A percentile compares a stretch with the other conserved stretches of the same genome.
Conservation (phyloP, 768 basidiomycete species). For the Amanita polypyramis region DNA sequence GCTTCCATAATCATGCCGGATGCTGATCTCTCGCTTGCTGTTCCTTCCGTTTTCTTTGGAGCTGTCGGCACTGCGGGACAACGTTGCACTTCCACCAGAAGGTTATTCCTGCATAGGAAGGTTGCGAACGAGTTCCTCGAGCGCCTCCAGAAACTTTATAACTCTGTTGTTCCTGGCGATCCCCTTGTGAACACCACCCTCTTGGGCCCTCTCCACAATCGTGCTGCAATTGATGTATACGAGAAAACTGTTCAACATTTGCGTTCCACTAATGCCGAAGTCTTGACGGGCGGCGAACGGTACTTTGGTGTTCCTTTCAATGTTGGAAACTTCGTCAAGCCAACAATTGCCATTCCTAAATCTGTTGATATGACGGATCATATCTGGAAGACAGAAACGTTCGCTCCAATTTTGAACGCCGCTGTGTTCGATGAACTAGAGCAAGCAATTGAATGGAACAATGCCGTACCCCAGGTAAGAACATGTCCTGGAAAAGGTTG, state of each 20-base stretch:
- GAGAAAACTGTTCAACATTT: constrained; percentile 50
- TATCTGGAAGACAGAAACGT: constrained; percentile 75
- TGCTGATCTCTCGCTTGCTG: constrained; percentile 83
- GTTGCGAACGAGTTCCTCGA: constrained; percentile 71
- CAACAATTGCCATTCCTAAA: constrained; percentile 69
- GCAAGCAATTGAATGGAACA: constrained; percentile 85
- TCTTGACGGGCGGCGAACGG: constrained; percentile 61
- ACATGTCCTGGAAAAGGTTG: constrained; percentile 9
- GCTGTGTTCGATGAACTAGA: constrained; percentile 80
- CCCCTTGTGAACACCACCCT: constrained; percentile 67
- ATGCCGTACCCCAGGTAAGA: constrained; percentile 68
- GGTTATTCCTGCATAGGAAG: constrained; percentile 78
- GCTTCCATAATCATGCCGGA: constrained; percentile 91
- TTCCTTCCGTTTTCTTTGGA: constrained; percentile 88
- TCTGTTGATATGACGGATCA: constrained; percentile 38
- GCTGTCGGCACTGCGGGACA: constrained; percentile 75
- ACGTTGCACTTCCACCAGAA: constrained; percentile 86
- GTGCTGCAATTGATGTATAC: constrained; percentile 59
- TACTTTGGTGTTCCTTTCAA: constrained; percentile 41
- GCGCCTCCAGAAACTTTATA: constrained; percentile 65
- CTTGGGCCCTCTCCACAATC: constrained; percentile 79
- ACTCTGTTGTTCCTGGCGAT: constrained; percentile 69
- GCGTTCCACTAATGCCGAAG: constrained; percentile 55
- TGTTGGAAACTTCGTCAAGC: constrained; percentile 82
- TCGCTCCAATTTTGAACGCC: constrained; percentile 84